Base-by-base conservation (phyloP, 2,329 filamentous ascomycete genomes). In the Hymenoscyphus linearis region DNA sequence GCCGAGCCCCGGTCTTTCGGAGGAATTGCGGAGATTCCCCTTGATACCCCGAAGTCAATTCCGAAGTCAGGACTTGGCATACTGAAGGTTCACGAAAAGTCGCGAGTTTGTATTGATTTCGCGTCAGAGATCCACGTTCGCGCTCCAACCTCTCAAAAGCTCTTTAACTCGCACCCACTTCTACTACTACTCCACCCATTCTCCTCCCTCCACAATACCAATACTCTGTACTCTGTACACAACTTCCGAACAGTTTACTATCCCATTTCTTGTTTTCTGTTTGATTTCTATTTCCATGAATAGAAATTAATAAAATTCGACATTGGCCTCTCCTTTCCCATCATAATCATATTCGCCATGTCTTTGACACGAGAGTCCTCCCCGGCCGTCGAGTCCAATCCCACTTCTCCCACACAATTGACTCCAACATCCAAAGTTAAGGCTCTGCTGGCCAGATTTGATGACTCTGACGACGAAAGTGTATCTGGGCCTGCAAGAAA, bases 391-490 rank as follows among this genome's bases (percentile, higher is more conserved):
- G 76, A 72, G 63, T 77, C 76, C 55, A 74, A 74, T 47, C 76
- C 79, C 53, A 74, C 78, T 52, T 76, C 81, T 56, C 70, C 69
- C 54, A 56, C 59, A 44, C 66, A 70, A 66, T 70, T 82, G 58
- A 79, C 83, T 12, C 83, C 83, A 5, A 76, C 74, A 47, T 80
- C 84, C 22, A 86, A 85, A 66, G 77, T 86, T 56, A 77, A 75
- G 66, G 81, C 82, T 22, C 72, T 85, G 57, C 70, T 85, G 27
- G 83, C 79, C 31, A 74, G 76, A 0, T 73, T 84, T 12, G 79
- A 81, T 14, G 77, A 81, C 62, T 79, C 79, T 62, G 82, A 74
- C 35, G 65, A 71, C 18, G 73, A 71, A 31, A 67, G 59, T 52
- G 57, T 62, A 18, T 56, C 59, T 27, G 64, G 64, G 36, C 64